These are phyloP conservation scores for Mariannaea sp. DNA, from an alignment of 2,329 filamentous ascomycete genomes.

Conservation along the genomic window DNA sequence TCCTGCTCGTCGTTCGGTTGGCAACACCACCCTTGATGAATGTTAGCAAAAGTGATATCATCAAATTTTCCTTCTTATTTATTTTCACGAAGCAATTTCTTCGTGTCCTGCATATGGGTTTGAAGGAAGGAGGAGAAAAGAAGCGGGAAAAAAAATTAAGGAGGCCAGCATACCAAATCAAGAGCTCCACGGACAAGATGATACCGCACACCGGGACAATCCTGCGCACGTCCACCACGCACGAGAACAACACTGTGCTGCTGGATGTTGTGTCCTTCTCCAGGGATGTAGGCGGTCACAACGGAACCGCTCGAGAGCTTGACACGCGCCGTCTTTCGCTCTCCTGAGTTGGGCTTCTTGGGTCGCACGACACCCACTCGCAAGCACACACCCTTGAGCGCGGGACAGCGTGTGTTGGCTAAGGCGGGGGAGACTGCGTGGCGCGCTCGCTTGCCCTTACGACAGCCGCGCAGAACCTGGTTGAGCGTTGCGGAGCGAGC, in stretches of 20 bases:
- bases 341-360: conserved; percentile 98
- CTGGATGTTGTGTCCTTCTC: conserved; percentile 98
- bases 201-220: conserved; percentile 98
- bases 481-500: conserved; percentile 68
- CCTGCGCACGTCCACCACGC: conserved; percentile 89
- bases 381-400: conserved; percentile 94
- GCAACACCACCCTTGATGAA: conserved; percentile 79
- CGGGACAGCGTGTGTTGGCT: conserved; percentile 67
- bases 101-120: too few relatives aligned
- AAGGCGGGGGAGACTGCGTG: conserved; percentile 89
- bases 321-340: conserved; percentile 93
- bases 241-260: conserved; percentile 98
- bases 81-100: too few relatives aligned
- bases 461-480: conserved; percentile 77
- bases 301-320: conserved; percentile 84
- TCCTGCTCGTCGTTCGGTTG: conserved; percentile 80
- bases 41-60: conserved; percentile 24
- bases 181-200: conserved; percentile 88
- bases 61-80: too few relatives aligned
- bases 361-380: conserved; percentile 93
- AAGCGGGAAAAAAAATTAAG: background rate
- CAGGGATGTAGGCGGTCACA: conserved; percentile 92
- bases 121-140: background rate
- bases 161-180: conserved; percentile 74
- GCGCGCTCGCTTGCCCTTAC: conserved; percentile 77